Percentiles rank a stretch among this genome's conserved stretches.
These are phyloP conservation scores for Crithidia acanthocephali DNA, from an alignment of 208 protist genomes.

Conservation along the genomic window DNA sequence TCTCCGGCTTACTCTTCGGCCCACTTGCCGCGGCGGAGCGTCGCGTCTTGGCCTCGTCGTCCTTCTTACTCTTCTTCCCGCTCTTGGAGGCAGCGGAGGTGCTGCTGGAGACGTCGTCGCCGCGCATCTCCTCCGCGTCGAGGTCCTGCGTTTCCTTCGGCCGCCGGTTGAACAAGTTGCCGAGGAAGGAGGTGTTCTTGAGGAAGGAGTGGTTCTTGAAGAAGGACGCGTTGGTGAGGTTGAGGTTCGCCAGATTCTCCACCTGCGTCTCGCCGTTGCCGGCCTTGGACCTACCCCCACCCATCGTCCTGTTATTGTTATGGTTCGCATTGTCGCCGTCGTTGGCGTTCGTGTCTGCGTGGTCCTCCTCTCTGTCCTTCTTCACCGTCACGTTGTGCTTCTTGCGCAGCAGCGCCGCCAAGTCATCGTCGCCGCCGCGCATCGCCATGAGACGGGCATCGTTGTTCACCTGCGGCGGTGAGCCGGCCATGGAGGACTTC, in stretches of 20 bases:
- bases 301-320: constrained; percentile 9
- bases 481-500: constrained; percentile 15
- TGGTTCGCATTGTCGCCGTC: constrained; percentile 7
- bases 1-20: constrained; percentile 12
- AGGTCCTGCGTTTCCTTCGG: constrained; percentile 30
- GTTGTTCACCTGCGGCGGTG: constrained; percentile 37
- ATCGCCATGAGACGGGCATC: constrained; percentile 50
- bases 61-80: constrained; percentile 13
- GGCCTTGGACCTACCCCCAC: constrained; percentile 13
- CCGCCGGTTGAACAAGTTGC: constrained; percentile 44
- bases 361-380: constrained; percentile 28
- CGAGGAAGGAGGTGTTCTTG: constrained; percentile 47
- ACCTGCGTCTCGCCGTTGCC: constrained; percentile 10
- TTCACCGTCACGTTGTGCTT: constrained; percentile 60
- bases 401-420: constrained; percentile 65
- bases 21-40: background rate
- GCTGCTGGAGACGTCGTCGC: constrained; percentile 19
- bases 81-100: constrained; percentile 6
- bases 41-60: background rate
- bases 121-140: constrained; percentile 28
- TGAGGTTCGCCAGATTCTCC: constrained; percentile 23
- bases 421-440: constrained; percentile 49
- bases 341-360: constrained; percentile 12
- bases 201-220: constrained; percentile 64
- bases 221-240: constrained; percentile 50